Evolutionary conservation across 2,329 filamentous ascomycete genomes (phyloP), one percentile per base, ranked within the genome.

Genomic region (Sporothrix inflata): DNA sequence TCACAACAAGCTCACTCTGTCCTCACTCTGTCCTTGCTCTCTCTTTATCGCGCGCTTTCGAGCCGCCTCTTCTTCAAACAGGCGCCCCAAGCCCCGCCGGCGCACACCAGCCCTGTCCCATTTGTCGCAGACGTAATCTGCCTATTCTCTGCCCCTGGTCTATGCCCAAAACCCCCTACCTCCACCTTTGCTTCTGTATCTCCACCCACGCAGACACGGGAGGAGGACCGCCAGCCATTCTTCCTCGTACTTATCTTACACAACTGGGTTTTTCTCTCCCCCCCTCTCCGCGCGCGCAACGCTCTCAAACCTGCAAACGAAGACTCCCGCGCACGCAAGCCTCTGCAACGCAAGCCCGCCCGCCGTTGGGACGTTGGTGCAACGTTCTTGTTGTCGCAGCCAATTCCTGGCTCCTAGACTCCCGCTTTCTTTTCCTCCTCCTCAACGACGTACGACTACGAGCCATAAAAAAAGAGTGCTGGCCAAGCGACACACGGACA

Each of bases 111-210:
- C 71, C 61, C 73, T 70, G 75, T 68, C 74, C 74, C 73, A 75
- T 76, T 76, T 79, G 79, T 81, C 79, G 77, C 80, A 81, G 79
- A 77, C 76, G 73, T 75, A 79, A 79, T 78, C 77, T 78, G 77
- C 77, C 79, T 78, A 78, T 78, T 79, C 79, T 75, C 74, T 60
- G 42, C 27, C 69, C 73, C 75, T 75, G 75, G 73, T 6, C 60
- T 38, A 65, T 21, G 42, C 24, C 55, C 61, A 7, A 16, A n/a
- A 42, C 16, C 34, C 30, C 34, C 19, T 16, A 45, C 27, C 65
- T 53, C 16, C 24, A 9, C n/a, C n/a, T 12, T n/a, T 63, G 60
- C 19, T 2, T 45, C 34, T 42, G 60, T 30, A 8, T 49, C 47
- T 60, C 30, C 16, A 63, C 38, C 47, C 30, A 14, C 57, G 8